These are phyloP conservation scores for Dicorynia guianensis DNA, from an alignment of 306 rosid species.

Conservation along the genomic window DNA sequence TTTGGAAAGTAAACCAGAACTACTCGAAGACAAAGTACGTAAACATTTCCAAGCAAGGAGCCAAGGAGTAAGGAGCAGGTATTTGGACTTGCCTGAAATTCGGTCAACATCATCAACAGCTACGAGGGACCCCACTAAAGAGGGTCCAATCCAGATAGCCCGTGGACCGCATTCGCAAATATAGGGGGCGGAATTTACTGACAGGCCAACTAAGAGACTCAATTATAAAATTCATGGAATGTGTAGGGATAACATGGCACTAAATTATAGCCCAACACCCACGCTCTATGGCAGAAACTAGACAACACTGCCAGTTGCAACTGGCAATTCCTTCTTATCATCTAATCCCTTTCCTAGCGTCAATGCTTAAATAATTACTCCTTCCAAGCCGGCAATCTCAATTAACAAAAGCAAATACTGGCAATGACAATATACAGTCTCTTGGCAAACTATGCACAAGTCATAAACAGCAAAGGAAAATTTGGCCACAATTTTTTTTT, in stretches of 20 bases:
- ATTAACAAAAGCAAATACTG: too few species aligned
- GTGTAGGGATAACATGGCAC: constrained; percentile 25
- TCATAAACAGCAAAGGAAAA: too few species aligned
- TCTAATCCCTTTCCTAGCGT: too few species aligned
- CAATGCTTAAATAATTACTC: too few species aligned
- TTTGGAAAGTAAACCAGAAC: not conserved
- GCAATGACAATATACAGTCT: too few species aligned
- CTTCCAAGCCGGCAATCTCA: too few species aligned
- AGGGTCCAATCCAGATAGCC: constrained; percentile 1
- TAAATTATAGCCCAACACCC: constrained; percentile 18
- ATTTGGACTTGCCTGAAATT: not conserved
- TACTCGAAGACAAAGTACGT: not conserved
- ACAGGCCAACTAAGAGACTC: constrained; percentile 32
- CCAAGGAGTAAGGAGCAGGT: not conserved
- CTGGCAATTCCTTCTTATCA: not conserved
- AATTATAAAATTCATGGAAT: constrained; percentile 44
- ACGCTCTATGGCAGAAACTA: constrained; percentile 40
- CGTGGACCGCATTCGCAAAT: constrained; percentile 25
- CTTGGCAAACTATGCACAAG: too few species aligned
- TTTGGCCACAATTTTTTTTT: too few species aligned
- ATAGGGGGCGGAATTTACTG: constrained; percentile 12
- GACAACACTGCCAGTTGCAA: constrained; percentile 13
- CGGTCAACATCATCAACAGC: too few species aligned
- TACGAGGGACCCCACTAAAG: not conserved
- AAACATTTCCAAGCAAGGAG: too few species aligned